Percentiles rank a stretch among this genome's conserved stretches.
Conservation (phyloP, 1,139 yeast genomes). For the Torulaspora pretoriensis region DNA sequence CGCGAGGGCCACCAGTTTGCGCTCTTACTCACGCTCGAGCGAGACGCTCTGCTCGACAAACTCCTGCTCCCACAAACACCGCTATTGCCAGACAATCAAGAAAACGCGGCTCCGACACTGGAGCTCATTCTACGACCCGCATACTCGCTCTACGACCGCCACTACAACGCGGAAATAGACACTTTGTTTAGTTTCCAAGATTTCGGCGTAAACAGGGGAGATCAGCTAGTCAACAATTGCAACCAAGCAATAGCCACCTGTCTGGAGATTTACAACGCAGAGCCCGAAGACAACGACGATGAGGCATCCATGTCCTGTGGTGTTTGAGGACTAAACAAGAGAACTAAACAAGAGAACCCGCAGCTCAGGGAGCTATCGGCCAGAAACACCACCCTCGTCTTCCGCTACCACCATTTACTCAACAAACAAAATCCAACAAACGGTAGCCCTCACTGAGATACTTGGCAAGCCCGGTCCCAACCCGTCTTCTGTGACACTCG, state of each 20-base stretch:
- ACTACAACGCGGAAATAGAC: slow-evolving; percentile 37
- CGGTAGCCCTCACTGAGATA: background rate
- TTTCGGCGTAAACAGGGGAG: slow-evolving; percentile 40
- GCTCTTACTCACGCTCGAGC: slow-evolving; percentile 28
- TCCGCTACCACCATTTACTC: background rate
- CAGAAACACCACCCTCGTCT: background rate
- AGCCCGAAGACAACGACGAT: background rate
- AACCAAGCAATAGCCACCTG: slow-evolving; percentile 32
- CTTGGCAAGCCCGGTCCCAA: background rate
- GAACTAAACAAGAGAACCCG: background rate
- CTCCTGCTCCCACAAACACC: slow-evolving; percentile 18
- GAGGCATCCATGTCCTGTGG: background rate
- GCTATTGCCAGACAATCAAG: background rate
- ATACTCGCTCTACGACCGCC: slow-evolving; percentile 37
- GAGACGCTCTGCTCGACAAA: slow-evolving; percentile 27
- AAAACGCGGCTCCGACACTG: slow-evolving; percentile 18
- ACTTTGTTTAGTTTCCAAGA: slow-evolving; percentile 37
- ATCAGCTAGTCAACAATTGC: slow-evolving; percentile 36
- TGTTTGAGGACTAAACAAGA: no score
- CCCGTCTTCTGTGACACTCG: background rate
- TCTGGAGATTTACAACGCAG: slow-evolving; percentile 26
- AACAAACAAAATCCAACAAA: slow-evolving; percentile 1
- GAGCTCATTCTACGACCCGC: slow-evolving; percentile 38
- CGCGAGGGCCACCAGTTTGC: slow-evolving; percentile 30
- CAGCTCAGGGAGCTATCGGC: background rate